Evolutionary conservation across 2,329 filamentous ascomycete genomes (phyloP).

Genomic region (Diplodia mutila): DNA sequence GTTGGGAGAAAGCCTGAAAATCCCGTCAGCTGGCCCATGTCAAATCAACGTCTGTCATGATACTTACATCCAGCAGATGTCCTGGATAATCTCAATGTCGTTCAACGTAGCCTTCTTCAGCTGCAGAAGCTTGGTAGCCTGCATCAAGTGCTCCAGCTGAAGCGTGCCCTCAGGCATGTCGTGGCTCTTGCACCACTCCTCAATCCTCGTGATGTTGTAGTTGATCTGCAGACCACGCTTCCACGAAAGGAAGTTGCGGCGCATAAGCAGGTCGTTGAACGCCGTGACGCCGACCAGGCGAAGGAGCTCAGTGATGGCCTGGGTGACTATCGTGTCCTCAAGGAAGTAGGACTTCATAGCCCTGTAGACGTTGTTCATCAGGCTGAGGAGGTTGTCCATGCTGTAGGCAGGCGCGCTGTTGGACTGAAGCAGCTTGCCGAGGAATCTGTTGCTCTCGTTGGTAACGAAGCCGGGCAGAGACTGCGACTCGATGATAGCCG

Average conservation of each 20-base stretch:
- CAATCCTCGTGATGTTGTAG: slow-evolving; percentile 99
- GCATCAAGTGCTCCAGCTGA: slow-evolving; percentile 98
- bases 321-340: slow-evolving; percentile 92
- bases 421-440: slow-evolving; percentile 91
- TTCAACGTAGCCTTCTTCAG: slow-evolving; percentile 99
- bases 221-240: slow-evolving; percentile 99
- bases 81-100: slow-evolving; percentile 99
- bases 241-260: slow-evolving; percentile 98
- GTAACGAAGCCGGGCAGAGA: slow-evolving; percentile 98
- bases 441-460: slow-evolving; percentile 96
- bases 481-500: slow-evolving; percentile 98
- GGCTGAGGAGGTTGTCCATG: slow-evolving; percentile 96
- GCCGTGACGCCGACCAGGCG: slow-evolving; percentile 94
- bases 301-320: slow-evolving; percentile 92
- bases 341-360: slow-evolving; percentile 99
- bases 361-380: slow-evolving; percentile 96
- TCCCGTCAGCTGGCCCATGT: slow-evolving; percentile 47
- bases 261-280: slow-evolving; percentile 97
- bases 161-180: slow-evolving; percentile 98
- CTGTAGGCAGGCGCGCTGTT: slow-evolving; percentile 94
- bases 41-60: neutral
- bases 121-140: slow-evolving; percentile 97
- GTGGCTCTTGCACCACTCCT: slow-evolving; percentile 99
- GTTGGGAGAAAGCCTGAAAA: slow-evolving; percentile 74
- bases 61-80: slow-evolving; percentile 94